These are phyloP conservation scores for Candida vartiovaarae DNA, from an alignment of 805 yeast species.

Conservation along the genomic window DNA sequence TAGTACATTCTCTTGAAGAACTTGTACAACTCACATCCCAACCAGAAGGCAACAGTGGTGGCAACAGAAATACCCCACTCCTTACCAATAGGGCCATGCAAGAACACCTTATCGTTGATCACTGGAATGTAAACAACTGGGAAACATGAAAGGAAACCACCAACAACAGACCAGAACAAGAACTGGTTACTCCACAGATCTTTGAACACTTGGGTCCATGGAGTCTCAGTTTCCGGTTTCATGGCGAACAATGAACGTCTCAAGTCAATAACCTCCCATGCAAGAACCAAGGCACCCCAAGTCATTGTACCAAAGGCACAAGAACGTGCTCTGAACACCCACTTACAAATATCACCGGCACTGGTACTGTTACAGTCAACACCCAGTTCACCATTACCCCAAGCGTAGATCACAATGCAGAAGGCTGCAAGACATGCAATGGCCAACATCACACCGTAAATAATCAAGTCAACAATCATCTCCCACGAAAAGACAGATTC, in stretches of 20 bases:
- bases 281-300: constrained; percentile 75
- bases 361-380: constrained; percentile 46
- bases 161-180: constrained; percentile 71
- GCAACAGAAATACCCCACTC: constrained; percentile 79
- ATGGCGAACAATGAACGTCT: constrained; percentile 63
- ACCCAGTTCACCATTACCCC: constrained; percentile 62
- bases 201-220: constrained; percentile 50
- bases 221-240: constrained; percentile 54
- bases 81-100: constrained; percentile 62
- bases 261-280: constrained; percentile 79
- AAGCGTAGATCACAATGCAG: constrained; percentile 58
- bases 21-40: constrained; percentile 63
- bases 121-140: constrained; percentile 86
- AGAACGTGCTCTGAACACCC: constrained; percentile 71
- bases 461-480: constrained; percentile 59
- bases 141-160: constrained; percentile 65
- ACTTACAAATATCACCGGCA: constrained; percentile 40
- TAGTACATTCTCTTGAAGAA: constrained; percentile 51
- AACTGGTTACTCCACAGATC: constrained; percentile 72
- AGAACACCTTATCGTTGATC: constrained; percentile 69
- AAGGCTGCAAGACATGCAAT: constrained; percentile 60
- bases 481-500: constrained; percentile 59
- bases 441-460: constrained; percentile 72
- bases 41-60: constrained; percentile 47
- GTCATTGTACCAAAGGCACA: constrained; percentile 77